Evolutionary conservation across 495 filamentous ascomycete species (phyloP).

Genomic region (Penicillium psychrofluorescens): DNA sequence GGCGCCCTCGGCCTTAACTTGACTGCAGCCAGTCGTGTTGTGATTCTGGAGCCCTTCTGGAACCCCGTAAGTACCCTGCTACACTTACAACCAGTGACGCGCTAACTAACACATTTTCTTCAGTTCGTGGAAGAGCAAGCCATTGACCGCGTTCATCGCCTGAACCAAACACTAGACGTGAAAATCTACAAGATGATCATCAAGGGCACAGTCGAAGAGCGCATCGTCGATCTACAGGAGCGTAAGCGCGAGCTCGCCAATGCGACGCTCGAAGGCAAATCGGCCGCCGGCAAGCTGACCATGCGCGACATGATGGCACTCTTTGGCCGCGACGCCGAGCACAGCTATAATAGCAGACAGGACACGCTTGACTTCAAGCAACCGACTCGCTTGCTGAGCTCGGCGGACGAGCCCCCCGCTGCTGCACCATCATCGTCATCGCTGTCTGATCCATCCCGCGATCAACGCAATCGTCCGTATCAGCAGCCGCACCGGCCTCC

Average conservation of each 20-base stretch:
- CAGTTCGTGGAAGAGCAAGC: constrained; percentile 97
- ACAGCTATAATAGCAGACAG: constrained; percentile 27
- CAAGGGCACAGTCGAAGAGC: constrained; percentile 76
- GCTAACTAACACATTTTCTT: not conserved
- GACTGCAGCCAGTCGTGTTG: constrained; percentile 84
- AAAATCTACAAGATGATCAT: constrained; percentile 91
- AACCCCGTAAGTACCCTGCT: constrained; percentile 60
- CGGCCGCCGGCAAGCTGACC: constrained; percentile 68
- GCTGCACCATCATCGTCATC: not conserved
- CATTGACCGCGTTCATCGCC: constrained; percentile 93
- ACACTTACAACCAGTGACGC: no score
- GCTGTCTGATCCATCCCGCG: constrained; percentile 16
- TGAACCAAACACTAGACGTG: constrained; percentile 91
- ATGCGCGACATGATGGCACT: constrained; percentile 90
- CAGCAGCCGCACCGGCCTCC: constrained; percentile 6
- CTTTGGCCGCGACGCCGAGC: constrained; percentile 72
- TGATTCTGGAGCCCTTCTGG: constrained; percentile 98
- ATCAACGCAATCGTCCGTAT: constrained; percentile 17
- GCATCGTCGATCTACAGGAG: constrained; percentile 86
- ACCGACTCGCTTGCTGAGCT: constrained; percentile 18
- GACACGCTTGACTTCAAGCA: constrained; percentile 23
- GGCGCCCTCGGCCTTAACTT: constrained; percentile 90
- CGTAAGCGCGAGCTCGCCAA: constrained; percentile 85
- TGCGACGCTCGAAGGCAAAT: constrained; percentile 75
- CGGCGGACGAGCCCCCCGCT: constrained; percentile 12